Conservation (phyloP, 2,329 filamentous ascomycete genomes). For the Tetracladium maxilliforme region DNA sequence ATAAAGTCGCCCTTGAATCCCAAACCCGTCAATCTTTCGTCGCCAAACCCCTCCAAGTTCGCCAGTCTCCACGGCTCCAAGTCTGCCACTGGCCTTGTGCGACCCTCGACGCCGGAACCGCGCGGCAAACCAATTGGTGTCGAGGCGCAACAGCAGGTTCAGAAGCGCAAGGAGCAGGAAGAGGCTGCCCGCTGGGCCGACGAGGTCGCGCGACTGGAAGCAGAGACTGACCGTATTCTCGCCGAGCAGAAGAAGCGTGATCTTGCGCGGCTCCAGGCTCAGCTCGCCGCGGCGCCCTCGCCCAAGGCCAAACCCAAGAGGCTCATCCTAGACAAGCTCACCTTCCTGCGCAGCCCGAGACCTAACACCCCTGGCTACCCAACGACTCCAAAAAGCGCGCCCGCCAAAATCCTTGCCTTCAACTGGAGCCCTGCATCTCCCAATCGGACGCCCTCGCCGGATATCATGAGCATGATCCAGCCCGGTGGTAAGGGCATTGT, state of each 20-base stretch:
- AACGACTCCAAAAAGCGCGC: slow-evolving; percentile 4
- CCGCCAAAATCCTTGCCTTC: slow-evolving; percentile 2
- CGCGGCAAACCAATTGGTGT: too few species aligned
- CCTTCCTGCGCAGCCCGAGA: slow-evolving; percentile 13
- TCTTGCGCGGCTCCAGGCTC: slow-evolving; percentile 13
- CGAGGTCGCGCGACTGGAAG: slow-evolving; percentile 4
- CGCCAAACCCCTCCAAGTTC: too few species aligned
- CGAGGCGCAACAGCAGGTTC: too few species aligned
- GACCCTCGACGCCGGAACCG: too few species aligned
- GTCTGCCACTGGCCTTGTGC: too few species aligned
- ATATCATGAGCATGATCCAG: slow-evolving; percentile 5
- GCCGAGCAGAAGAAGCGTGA: slow-evolving; percentile 16
- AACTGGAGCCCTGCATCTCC: slow-evolving; percentile 6
- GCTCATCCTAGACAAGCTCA: slow-evolving; percentile 11
- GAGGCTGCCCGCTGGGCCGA: too few species aligned
- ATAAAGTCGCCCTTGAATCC: too few species aligned
- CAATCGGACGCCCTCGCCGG: not conserved
- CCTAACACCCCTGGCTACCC: slow-evolving; percentile 6
- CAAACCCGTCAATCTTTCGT: too few species aligned
- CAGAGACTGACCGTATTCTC: slow-evolving; percentile 8
- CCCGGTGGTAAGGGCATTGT: slow-evolving; percentile 17
- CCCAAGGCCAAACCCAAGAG: slow-evolving; percentile 4
- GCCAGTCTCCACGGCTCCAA: too few species aligned
- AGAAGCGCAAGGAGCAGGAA: too few species aligned
- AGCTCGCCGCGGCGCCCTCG: slow-evolving; percentile 12